phyloP scores from a whole-genome alignment of 176 grass and related monocot species.

The Dendrocalamus sinicus region DNA sequence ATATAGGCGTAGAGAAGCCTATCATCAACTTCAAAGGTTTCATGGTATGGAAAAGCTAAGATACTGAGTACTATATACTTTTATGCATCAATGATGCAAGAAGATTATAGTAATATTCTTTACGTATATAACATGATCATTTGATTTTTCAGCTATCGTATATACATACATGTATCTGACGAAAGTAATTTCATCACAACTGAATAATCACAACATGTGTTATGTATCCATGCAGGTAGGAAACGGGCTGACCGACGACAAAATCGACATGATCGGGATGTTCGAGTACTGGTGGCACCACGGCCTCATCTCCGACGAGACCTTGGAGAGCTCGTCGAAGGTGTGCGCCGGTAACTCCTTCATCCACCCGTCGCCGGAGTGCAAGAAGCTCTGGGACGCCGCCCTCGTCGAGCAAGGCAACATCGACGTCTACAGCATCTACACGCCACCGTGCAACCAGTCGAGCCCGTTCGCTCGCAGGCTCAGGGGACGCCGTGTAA shows the following conservation, averaged over 20 bases:
- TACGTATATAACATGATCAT: neutral
- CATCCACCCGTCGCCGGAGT: slow-evolving; percentile 26
- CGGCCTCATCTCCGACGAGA: slow-evolving; percentile 53
- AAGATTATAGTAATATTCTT: no score
- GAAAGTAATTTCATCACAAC: no score
- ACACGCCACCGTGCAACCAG: slow-evolving; percentile 47
- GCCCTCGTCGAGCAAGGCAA: slow-evolving; percentile 37
- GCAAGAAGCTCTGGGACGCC: neutral
- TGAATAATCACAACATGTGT: no score
- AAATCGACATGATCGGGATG: slow-evolving; percentile 36
- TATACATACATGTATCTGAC: no score
- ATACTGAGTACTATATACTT: no score
- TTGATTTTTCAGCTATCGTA: no score
- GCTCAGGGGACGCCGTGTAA: neutral
- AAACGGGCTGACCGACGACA: slow-evolving; percentile 53
- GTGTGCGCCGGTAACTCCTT: slow-evolving; percentile 33
- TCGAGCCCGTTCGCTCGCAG: neutral
- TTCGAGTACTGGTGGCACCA: slow-evolving; percentile 69
- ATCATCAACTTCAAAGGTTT: slow-evolving; percentile 43
- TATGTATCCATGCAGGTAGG: slow-evolving; percentile 39
- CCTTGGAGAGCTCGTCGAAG: neutral
- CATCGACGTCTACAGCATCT: slow-evolving; percentile 56
- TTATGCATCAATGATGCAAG: no score
- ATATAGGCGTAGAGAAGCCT: neutral
- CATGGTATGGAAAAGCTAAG: slow-evolving; percentile 23